Percentiles rank a stretch among this genome's conserved stretches.
These are phyloP conservation scores for Cucumis variabilis DNA, from an alignment of 331 rosid species.

Conservation along the genomic window DNA sequence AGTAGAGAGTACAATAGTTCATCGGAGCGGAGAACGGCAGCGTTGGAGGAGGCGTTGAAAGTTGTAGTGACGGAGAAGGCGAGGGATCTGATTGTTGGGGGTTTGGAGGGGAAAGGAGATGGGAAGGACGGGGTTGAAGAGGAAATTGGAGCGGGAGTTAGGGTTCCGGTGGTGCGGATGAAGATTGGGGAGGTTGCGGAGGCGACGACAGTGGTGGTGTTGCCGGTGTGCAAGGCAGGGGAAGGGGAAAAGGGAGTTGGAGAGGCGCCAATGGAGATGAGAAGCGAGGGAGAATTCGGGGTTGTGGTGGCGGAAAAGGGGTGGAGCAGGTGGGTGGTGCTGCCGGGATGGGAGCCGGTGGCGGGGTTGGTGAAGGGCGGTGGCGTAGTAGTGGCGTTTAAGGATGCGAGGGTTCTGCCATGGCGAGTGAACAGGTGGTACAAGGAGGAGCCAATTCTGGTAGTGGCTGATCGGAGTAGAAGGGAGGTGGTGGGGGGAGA, in stretches of 20 bases:
- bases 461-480: slow-evolving; percentile 66
- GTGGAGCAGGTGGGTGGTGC: slow-evolving; percentile 87
- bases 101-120: slow-evolving; percentile 36
- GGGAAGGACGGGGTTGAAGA: slow-evolving; percentile 25
- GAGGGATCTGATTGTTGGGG: slow-evolving; percentile 43
- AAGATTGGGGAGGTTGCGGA: slow-evolving; percentile 86
- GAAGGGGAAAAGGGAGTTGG: slow-evolving; percentile 49
- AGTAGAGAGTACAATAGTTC: slow-evolving; percentile 60
- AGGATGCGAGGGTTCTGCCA: slow-evolving; percentile 76
- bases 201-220: slow-evolving; percentile 60
- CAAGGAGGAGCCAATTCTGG: slow-evolving; percentile 86
- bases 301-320: slow-evolving; percentile 79
- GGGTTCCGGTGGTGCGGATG: slow-evolving; percentile 87
- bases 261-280: slow-evolving; percentile 74
- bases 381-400: slow-evolving; percentile 62
- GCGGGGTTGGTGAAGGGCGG: slow-evolving; percentile 57
- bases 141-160: background rate
- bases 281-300: slow-evolving; percentile 67
- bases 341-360: slow-evolving; percentile 80
- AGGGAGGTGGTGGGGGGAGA: slow-evolving; percentile 60
- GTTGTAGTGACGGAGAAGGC: slow-evolving; percentile 65
- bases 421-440: slow-evolving; percentile 87
- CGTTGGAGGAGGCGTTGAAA: slow-evolving; percentile 62
- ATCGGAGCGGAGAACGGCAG: slow-evolving; percentile 51
- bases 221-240: slow-evolving; percentile 76